Conservation (phyloP, 78 protist genomes). For the Acrasis kona region DNA sequence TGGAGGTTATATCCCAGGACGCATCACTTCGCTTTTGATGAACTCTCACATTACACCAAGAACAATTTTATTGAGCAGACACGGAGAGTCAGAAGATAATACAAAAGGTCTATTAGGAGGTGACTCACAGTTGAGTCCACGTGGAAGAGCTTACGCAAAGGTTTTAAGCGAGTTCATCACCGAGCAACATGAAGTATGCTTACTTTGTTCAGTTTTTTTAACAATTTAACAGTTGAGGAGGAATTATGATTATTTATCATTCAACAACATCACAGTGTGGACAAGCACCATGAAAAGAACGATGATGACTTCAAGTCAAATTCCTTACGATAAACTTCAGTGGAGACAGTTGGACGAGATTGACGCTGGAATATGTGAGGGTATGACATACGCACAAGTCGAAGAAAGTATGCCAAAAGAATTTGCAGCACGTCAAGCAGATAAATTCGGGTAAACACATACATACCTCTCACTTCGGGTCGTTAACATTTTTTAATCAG, state of each 20-base stretch:
- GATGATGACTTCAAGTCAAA: constrained; percentile 10
- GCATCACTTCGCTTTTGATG: constrained; percentile 67
- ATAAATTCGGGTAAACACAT: no score
- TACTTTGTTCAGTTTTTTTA: background rate
- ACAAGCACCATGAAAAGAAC: constrained; percentile 56
- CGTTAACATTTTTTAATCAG: no score
- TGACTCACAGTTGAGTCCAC: constrained; percentile 59
- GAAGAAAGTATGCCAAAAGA: constrained; percentile 51
- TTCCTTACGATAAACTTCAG: background rate
- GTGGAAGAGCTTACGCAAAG: constrained; percentile 61
- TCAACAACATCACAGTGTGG: constrained; percentile 37
- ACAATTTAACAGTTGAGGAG: background rate
- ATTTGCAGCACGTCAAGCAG: constrained; percentile 33
- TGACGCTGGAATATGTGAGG: constrained; percentile 87
- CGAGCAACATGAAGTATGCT: constrained; percentile 19
- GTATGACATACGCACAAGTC: constrained; percentile 82
- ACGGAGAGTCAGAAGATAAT: constrained; percentile 82
- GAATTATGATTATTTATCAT: no score
- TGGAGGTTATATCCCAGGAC: constrained; percentile 53
- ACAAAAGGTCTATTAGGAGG: constrained; percentile 71
- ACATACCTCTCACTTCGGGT: no score
- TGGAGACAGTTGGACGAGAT: constrained; percentile 82
- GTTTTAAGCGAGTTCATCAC: constrained; percentile 35
- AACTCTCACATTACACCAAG: constrained; percentile 54
- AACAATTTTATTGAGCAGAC: constrained; percentile 50